Conservation (phyloP, 257 asterid genomes). For the Solanum peruvianum region DNA sequence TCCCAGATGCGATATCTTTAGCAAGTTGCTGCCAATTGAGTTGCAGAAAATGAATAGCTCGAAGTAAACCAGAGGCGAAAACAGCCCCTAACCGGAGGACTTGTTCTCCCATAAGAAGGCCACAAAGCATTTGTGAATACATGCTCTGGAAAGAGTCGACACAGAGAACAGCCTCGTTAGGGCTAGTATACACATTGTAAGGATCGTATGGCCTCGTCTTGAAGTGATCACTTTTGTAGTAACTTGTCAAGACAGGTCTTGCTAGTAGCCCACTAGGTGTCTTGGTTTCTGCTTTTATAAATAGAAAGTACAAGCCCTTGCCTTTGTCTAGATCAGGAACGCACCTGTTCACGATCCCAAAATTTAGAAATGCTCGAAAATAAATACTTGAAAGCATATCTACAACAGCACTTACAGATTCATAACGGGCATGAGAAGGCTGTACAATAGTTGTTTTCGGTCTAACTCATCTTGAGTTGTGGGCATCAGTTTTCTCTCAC, state of each 20-base stretch:
- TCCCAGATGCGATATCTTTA: slow-evolving; percentile 43
- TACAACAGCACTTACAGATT: slow-evolving; percentile 35
- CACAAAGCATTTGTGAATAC: slow-evolving; percentile 82
- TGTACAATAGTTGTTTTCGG: slow-evolving; percentile 55
- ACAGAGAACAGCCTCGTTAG: slow-evolving; percentile 67
- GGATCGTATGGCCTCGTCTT: slow-evolving; percentile 62
- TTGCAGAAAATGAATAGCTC: slow-evolving; percentile 66
- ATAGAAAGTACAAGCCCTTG: slow-evolving; percentile 58
- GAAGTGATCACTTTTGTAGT: slow-evolving; percentile 69
- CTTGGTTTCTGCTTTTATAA: slow-evolving; percentile 56
- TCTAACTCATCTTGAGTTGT: slow-evolving; percentile 58
- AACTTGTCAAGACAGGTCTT: slow-evolving; percentile 75
- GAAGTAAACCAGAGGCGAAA: slow-evolving; percentile 71
- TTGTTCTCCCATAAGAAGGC: slow-evolving; percentile 49
- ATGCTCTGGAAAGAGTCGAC: slow-evolving; percentile 68
- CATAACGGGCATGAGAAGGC: slow-evolving; percentile 86
- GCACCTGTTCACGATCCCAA: slow-evolving; percentile 16
- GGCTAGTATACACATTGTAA: slow-evolving; percentile 64
- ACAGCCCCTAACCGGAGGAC: slow-evolving; percentile 78
- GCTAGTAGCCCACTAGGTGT: slow-evolving; percentile 73
- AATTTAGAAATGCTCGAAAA: neutral
- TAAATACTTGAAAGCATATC: neutral
- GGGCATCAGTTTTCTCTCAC: slow-evolving; percentile 85
- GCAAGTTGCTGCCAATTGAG: slow-evolving; percentile 55
- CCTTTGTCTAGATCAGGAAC: slow-evolving; percentile 70